Evolutionary conservation across 768 basidiomycete genomes (phyloP), one percentile per base, ranked within the genome.

Genomic region (Russula abietina): DNA sequence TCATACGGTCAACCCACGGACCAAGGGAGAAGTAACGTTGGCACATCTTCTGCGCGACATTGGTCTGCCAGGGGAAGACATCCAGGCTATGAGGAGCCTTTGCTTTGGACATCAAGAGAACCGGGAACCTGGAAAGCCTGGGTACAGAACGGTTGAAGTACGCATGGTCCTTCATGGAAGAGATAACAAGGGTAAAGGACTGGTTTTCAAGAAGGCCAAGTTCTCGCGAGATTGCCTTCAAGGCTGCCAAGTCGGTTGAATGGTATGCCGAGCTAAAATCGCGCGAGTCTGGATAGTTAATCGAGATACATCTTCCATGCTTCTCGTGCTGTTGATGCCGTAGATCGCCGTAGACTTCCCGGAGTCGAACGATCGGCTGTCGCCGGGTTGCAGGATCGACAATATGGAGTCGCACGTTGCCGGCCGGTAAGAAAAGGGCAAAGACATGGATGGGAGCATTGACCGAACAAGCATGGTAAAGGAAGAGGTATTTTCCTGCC

Each of bases 371-470:
- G 33, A 98, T 84, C 6, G 86, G 82, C 69, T 96, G 93, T 49
- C 93, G 85, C 43, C 86, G 85, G n/a, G 85, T 83, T 17, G 93
- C 93, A 43, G 87, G 87, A 72, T 98, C 97, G 60, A 98, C 94
- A 55, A 97, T 76, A 71, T 93, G 94, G 2, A 98, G 77, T 69
- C 86, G 89, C 41, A 87, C 86, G 11, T 75, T 65, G 0, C 87
- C 87, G 32, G 72, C 76, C 0, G 93, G 92, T 39, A 87, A 78
- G 77, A 98, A 96, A 36, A 97, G 77, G 0, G 88, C 89, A 69
- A 96, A 94, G 19, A 97, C 83, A 68, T 98, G 93, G 24, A 96
- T 81, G 8, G 85, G 80, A 0, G 83, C 83, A 52, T 79, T 87
- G 57, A 83, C 81, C 12, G 93, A 84, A 61, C 80, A 84, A 22